A percentile compares a stretch with the other conserved stretches of the same genome.
Evolutionary conservation across 805 yeast genomes (phyloP).

Genomic region (Candida berthetii): DNA sequence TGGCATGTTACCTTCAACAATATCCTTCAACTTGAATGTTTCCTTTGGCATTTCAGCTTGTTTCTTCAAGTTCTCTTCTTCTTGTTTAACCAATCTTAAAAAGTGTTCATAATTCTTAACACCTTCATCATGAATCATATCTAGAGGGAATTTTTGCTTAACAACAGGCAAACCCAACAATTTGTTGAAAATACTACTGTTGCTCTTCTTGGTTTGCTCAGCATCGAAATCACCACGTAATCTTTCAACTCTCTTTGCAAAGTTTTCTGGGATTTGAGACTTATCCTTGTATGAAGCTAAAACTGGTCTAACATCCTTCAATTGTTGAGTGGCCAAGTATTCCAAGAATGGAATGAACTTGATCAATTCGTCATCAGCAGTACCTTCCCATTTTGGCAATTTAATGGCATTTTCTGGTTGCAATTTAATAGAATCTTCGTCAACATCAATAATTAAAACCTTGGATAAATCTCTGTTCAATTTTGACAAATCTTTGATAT

Average conservation of each 20-base stretch:
- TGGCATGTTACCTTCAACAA: constrained; percentile 79
- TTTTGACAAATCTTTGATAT: constrained; percentile 83
- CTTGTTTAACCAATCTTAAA: constrained; percentile 79
- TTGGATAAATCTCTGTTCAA: constrained; percentile 88
- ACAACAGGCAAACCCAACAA: constrained; percentile 58
- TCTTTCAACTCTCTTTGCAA: constrained; percentile 66
- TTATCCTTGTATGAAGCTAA: constrained; percentile 67
- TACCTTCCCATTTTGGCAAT: constrained; percentile 82
- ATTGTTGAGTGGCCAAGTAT: constrained; percentile 81
- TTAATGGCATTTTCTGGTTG: constrained; percentile 96
- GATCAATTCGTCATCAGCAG: constrained; percentile 72
- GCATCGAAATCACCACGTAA: constrained; percentile 67
- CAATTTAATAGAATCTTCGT: constrained; percentile 61
- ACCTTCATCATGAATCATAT: constrained; percentile 85
- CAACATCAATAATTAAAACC: constrained; percentile 74
- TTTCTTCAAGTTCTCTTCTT: constrained; percentile 54
- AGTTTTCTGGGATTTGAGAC: constrained; percentile 68
- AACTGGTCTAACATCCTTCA: constrained; percentile 87
- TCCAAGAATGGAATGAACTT: constrained; percentile 88
- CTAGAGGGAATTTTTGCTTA: constrained; percentile 60
- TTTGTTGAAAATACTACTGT: constrained; percentile 47
- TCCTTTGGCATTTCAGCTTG: constrained; percentile 77
- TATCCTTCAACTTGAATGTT: constrained; percentile 77
- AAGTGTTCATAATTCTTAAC: constrained; percentile 82
- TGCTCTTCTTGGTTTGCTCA: constrained; percentile 39